A percentile compares a stretch with the other conserved stretches of the same genome.
phyloP scores from a whole-genome alignment of 208 protist genomes.

The Tetramitus jugosus region DNA sequence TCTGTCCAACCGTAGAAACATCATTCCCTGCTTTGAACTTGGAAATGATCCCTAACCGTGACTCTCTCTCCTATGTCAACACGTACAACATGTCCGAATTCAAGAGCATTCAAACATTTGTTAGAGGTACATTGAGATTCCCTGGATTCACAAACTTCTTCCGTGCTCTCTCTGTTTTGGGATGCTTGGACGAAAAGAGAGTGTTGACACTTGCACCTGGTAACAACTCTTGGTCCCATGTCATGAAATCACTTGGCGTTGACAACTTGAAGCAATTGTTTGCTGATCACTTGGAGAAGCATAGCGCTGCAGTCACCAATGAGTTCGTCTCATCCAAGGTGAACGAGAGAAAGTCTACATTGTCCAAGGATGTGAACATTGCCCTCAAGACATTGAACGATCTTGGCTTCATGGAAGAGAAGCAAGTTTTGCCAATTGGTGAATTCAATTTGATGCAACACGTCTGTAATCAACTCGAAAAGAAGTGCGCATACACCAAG shows the following conservation, averaged over 20 bases:
- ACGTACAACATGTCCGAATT: constrained; percentile 37
- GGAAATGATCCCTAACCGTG: constrained; percentile 49
- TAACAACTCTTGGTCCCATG: background rate
- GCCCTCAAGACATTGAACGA: too few species aligned
- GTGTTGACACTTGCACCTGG: background rate
- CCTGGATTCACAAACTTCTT: constrained; percentile 29
- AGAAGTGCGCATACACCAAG: background rate
- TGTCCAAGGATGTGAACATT: background rate
- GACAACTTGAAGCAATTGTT: background rate
- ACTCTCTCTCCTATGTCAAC: constrained; percentile 38
- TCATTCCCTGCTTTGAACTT: constrained; percentile 27
- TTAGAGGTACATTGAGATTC: constrained; percentile 53
- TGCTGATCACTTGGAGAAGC: background rate
- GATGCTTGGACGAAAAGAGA: background rate
- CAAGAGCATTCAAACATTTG: constrained; percentile 34
- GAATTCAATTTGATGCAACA: background rate
- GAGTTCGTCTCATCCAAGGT: background rate
- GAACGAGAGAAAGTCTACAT: background rate
- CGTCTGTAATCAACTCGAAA: background rate
- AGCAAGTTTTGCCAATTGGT: background rate
- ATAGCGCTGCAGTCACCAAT: background rate
- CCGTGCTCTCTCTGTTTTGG: background rate
- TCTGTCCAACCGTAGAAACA: background rate
- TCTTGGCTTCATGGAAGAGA: too few species aligned
- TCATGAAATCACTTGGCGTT: background rate